Conservation (phyloP, 129 eudicot genomes). For the Deinandra increscens region DNA sequence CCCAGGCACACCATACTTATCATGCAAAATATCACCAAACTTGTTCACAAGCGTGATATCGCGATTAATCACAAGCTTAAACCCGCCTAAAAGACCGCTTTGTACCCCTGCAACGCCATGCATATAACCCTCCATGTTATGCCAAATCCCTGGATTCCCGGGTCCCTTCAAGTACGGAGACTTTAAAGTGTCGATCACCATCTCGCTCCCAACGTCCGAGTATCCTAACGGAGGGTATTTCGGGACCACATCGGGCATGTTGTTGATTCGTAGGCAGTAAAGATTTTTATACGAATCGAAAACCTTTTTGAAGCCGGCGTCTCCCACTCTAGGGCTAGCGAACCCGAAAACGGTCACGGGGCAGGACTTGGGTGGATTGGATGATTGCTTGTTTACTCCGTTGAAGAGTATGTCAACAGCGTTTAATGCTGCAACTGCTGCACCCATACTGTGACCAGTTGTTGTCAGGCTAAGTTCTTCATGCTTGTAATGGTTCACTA, state of each 20-base stretch:
- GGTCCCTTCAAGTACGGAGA: constrained; percentile 58
- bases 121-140: constrained; percentile 62
- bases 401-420: constrained; percentile 71
- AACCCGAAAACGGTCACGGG: constrained; percentile 69
- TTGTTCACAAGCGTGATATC: constrained; percentile 61
- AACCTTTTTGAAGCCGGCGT: constrained; percentile 33
- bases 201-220: constrained; percentile 57
- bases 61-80: constrained; percentile 51
- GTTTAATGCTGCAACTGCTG: constrained; percentile 59
- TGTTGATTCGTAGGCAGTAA: constrained; percentile 40
- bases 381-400: constrained; percentile 36
- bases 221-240: constrained; percentile 50
- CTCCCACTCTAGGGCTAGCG: constrained; percentile 72
- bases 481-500: constrained; percentile 61
- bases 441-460: constrained; percentile 85
- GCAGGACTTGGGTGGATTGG: constrained; percentile 36
- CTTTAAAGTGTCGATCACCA: constrained; percentile 45
- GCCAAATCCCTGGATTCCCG: constrained; percentile 48
- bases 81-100: constrained; percentile 43
- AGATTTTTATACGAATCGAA: constrained; percentile 27
- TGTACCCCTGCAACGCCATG: constrained; percentile 83
- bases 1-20: constrained; percentile 52
- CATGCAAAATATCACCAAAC: constrained; percentile 41
- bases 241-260: constrained; percentile 52
- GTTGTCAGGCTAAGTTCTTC: constrained; percentile 75